A percentile compares a stretch with the other conserved stretches of the same genome.
phyloP scores from a whole-genome alignment of 116 monocot species.

The Papilionanthe hybrid region DNA sequence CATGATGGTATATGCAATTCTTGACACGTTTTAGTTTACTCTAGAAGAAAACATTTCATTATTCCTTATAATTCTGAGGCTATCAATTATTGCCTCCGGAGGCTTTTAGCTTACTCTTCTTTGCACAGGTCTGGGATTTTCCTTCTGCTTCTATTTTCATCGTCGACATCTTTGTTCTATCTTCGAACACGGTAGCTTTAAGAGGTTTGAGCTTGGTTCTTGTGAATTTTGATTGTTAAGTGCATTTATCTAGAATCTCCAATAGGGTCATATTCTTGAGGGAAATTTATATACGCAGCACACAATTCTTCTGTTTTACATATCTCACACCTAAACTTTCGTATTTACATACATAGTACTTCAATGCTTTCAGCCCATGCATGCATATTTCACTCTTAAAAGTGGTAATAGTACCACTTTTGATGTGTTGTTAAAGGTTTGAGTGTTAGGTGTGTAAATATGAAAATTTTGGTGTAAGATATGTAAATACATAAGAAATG shows the following conservation, averaged over 20 bases:
- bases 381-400: no score
- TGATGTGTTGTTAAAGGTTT: no score
- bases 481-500: no score
- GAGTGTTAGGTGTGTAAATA: no score
- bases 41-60: background rate
- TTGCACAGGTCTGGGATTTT: conserved; percentile 84
- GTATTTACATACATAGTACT: no score
- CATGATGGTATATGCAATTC: conserved; percentile 52
- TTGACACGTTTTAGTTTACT: conserved; percentile 1
- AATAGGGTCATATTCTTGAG: background rate
- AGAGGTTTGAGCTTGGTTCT: conserved; percentile 40
- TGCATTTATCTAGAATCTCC: background rate
- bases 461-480: no score
- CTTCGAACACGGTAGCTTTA: conserved; percentile 74
- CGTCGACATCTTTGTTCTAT: conserved; percentile 65
- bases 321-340: no score
- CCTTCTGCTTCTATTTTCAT: conserved; percentile 58
- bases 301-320: no score
- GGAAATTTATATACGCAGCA: no score
- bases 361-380: no score
- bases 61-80: background rate
- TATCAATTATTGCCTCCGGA: background rate
- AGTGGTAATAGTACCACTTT: no score
- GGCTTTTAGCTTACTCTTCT: conserved; percentile 3
- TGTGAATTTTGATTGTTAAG: background rate